phyloP scores from a whole-genome alignment of 208 protist species.

The Leishmania turanica region DNA sequence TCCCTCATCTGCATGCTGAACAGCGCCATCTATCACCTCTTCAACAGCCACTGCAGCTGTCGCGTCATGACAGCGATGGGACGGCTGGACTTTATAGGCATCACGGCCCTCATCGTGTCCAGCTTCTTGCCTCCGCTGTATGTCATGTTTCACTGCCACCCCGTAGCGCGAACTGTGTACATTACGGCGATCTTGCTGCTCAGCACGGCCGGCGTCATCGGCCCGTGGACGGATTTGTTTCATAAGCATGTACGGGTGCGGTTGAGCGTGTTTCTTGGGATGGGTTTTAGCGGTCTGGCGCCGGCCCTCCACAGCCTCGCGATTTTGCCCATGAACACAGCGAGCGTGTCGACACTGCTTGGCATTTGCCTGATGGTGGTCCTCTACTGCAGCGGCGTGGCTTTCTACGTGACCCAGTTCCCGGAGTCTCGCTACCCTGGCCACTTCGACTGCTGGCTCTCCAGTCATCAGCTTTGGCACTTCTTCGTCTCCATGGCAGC shows the following conservation, averaged over 20 bases:
- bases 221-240: slow-evolving; percentile 68
- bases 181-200: slow-evolving; percentile 62
- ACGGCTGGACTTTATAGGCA: slow-evolving; percentile 83
- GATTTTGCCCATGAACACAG: slow-evolving; percentile 33
- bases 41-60: slow-evolving; percentile 56
- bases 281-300: slow-evolving; percentile 66
- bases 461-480: slow-evolving; percentile 86
- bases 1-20: slow-evolving; percentile 78
- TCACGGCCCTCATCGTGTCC: slow-evolving; percentile 77
- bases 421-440: slow-evolving; percentile 72
- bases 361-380: slow-evolving; percentile 65
- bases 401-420: slow-evolving; percentile 79
- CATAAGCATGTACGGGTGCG: slow-evolving; percentile 48
- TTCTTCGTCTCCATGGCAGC: slow-evolving; percentile 73
- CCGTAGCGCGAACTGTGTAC: slow-evolving; percentile 59
- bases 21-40: slow-evolving; percentile 75
- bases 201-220: slow-evolving; percentile 66
- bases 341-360: slow-evolving; percentile 29
- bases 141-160: slow-evolving; percentile 77
- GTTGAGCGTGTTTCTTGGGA: slow-evolving; percentile 64
- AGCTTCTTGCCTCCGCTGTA: slow-evolving; percentile 88
- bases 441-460: slow-evolving; percentile 71
- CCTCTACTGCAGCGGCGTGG: slow-evolving; percentile 72
- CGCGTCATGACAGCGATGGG: slow-evolving; percentile 63
- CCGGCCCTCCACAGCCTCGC: slow-evolving; percentile 64